phyloP scores from a whole-genome alignment of 225 moss, liverwort and hornwort genomes.

The Polytrichum commune region DNA sequence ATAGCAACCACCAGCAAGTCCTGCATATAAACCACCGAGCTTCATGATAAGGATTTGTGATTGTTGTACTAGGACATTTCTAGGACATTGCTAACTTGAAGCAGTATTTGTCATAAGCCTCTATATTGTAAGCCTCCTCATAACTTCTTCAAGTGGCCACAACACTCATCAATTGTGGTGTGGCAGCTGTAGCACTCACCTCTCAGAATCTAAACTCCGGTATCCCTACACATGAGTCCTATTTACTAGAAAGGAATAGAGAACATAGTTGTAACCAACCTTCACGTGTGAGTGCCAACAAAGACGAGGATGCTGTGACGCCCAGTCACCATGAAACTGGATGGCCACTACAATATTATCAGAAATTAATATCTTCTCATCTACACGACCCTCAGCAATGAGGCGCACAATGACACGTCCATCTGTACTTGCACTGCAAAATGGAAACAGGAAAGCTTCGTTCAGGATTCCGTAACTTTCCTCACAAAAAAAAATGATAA shows the following conservation, averaged over 20 bases:
- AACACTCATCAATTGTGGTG: no score
- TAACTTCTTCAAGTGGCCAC: no score
- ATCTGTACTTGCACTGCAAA: conserved; percentile 49
- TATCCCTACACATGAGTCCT: no score
- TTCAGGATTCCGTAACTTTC: no score
- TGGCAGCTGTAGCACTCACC: no score
- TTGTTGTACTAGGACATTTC: not conserved
- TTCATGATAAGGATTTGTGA: not conserved
- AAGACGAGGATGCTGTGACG: conserved; percentile 50
- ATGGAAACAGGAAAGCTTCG: no score
- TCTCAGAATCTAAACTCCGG: no score
- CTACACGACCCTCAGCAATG: conserved; percentile 44
- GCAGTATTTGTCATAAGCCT: no score
- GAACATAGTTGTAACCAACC: conserved; percentile 19
- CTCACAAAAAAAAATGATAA: no score
- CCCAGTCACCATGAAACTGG: conserved; percentile 57
- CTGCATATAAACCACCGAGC: conserved; percentile 22
- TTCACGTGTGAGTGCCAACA: conserved; percentile 61
- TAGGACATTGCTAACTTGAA: not conserved
- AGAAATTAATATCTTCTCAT: conserved; percentile 44
- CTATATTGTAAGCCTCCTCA: no score
- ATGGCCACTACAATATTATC: conserved; percentile 53
- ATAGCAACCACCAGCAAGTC: conserved; percentile 56
- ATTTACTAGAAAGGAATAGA: not conserved
- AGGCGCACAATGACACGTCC: conserved; percentile 17